phyloP scores from a whole-genome alignment of 2,329 filamentous ascomycete genomes.

The Ilyonectria robusta region DNA sequence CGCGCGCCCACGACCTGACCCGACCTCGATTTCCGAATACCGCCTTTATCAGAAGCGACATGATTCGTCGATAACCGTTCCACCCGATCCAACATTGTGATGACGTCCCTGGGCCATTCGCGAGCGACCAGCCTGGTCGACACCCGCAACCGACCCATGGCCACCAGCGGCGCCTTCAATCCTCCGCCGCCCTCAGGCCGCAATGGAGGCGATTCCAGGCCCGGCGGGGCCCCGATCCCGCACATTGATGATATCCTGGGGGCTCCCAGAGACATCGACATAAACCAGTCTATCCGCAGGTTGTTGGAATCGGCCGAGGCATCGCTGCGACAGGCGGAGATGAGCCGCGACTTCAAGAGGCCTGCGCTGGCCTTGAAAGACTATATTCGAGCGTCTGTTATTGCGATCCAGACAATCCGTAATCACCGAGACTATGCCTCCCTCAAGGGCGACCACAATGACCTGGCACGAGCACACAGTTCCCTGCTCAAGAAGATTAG shows the following conservation, averaged over 20 bases:
- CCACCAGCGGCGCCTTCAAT: slow-evolving; percentile 49
- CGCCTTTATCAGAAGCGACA: slow-evolving; percentile 25
- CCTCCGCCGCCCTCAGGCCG: slow-evolving; percentile 48
- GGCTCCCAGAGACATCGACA: slow-evolving; percentile 62
- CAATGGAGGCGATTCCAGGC: slow-evolving; percentile 46
- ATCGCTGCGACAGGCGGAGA: slow-evolving; percentile 72
- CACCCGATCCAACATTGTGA: slow-evolving; percentile 31
- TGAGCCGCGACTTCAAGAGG: slow-evolving; percentile 73
- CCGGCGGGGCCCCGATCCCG: slow-evolving; percentile 56
- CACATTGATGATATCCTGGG: slow-evolving; percentile 69
- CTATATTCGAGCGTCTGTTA: slow-evolving; percentile 85
- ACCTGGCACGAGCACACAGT: slow-evolving; percentile 63
- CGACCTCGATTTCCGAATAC: slow-evolving; percentile 14
- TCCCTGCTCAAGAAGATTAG: slow-evolving; percentile 66
- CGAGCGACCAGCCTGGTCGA: slow-evolving; percentile 46
- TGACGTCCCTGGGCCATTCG: slow-evolving; percentile 47
- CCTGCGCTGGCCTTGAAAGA: slow-evolving; percentile 85
- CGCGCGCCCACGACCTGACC: slow-evolving; percentile 4
- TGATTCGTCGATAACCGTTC: slow-evolving; percentile 29
- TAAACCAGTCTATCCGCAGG: slow-evolving; percentile 65
- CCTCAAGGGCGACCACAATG: slow-evolving; percentile 69
- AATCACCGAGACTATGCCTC: slow-evolving; percentile 81
- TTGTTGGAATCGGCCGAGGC: slow-evolving; percentile 68
- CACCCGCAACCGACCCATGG: slow-evolving; percentile 49
- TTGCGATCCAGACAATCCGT: slow-evolving; percentile 83